These are phyloP conservation scores for Suaeda aralocaspica DNA, from an alignment of 148 eudicot genomes.

Conservation along the genomic window DNA sequence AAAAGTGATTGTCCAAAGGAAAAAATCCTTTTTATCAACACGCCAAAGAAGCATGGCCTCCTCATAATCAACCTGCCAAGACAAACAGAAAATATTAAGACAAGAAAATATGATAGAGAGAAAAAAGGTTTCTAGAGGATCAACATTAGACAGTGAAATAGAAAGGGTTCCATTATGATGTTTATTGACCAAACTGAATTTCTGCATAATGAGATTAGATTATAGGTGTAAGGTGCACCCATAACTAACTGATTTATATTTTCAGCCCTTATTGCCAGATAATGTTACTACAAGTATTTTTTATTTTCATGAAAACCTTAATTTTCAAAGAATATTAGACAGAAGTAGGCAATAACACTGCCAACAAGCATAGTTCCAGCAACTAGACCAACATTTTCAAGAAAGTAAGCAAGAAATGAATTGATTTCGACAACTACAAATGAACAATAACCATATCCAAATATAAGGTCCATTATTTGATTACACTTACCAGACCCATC, in stretches of 20 bases:
- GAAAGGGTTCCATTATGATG: background rate
- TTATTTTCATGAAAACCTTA: background rate
- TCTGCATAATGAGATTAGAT: background rate
- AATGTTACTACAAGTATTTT: background rate
- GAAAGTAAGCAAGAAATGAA: background rate
- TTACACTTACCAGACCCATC: slow-evolving; percentile 86
- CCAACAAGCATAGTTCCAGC: background rate
- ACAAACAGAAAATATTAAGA: slow-evolving; percentile 2
- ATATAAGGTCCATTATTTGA: background rate
- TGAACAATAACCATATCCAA: background rate
- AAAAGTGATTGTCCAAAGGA: slow-evolving; percentile 76
- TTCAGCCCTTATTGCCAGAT: background rate
- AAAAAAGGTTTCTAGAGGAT: background rate
- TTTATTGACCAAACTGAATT: background rate
- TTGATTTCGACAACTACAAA: background rate
- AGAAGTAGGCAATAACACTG: background rate
- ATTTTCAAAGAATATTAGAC: background rate
- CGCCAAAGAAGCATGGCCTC: slow-evolving; percentile 89
- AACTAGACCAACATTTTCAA: background rate
- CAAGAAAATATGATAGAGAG: background rate
- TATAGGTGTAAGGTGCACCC: too few relatives aligned
- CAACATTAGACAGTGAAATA: background rate
- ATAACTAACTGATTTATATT: background rate
- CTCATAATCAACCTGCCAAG: slow-evolving; percentile 83
- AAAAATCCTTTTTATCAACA: slow-evolving; percentile 85